Base-by-base conservation (phyloP, 2,329 filamentous ascomycete genomes). In the Hirsutella thompsonii region DNA sequence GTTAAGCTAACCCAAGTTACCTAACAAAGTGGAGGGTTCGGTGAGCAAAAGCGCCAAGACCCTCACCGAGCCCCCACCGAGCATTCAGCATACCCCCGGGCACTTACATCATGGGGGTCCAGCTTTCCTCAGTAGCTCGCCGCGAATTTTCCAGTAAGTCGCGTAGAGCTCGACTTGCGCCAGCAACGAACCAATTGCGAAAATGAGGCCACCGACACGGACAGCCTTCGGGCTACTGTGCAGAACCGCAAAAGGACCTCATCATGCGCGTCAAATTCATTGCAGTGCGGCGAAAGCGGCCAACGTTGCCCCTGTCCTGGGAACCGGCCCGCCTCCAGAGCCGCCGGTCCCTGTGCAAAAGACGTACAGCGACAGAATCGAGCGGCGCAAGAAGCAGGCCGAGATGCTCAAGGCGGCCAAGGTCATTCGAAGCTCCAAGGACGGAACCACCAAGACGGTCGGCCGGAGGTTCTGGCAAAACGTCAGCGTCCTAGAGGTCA, bases 391-490 rank as follows among this genome's bases (percentile, higher is more conserved):
- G 52, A 67, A 60, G 45, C 74, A 79, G 53, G 74, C 71, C 23
- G 69, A 72, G 52, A 55, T 77, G 48, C 62, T 77, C 40, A 69
- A 69, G 56, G 59, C 60, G 39, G 72, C 70, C 5, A 67, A 67
- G 49, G 66, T 69, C 44, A 55, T 73, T 21, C 63, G 70, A 26
- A 63, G 37, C 32, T 51, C 54, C 1, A 53, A 49, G 16, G 51
- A 51, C 28, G 55, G 52, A 28, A 64, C 61, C 44, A 49, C 70
- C 47, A 66, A 69, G 2, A 64, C 58, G 29, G 55, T 74, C 43
- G 69, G 80, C 54, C 84, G 79, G 66, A 74, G 89, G 40, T 95
- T 95, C 66, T 96, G 90, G 90, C 86, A 83, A 60, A 75, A 92
- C 55, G 86, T 92, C 2, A 60, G 70, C 45, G 79, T 95, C 30